phyloP scores from a whole-genome alignment of 2,329 filamentous ascomycete species.

The Ascochyta viciae-villosae region DNA sequence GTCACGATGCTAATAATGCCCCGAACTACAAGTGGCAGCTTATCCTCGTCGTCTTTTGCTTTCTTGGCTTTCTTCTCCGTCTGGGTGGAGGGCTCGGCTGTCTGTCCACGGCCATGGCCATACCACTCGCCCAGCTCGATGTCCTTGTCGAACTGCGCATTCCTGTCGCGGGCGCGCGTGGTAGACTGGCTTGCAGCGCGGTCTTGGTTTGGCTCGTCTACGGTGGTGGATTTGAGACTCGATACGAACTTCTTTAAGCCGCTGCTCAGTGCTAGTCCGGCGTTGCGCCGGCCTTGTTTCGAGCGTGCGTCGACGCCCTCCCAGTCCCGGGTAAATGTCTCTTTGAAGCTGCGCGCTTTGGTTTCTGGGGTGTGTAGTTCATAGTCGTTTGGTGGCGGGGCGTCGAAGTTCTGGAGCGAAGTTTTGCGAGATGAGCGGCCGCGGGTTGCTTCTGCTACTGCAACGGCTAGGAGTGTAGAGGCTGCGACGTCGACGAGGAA shows the following conservation, averaged over 20 bases:
- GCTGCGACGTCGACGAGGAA: constrained; percentile 56
- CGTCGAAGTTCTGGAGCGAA: constrained; percentile 34
- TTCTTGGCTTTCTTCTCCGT: constrained; percentile 38
- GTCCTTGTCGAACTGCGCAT: constrained; percentile 44
- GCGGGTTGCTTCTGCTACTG: constrained; percentile 54
- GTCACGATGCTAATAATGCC: constrained; percentile 50
- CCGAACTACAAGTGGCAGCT: constrained; percentile 49
- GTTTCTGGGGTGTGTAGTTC: constrained; percentile 34
- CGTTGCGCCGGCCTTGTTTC: constrained; percentile 31
- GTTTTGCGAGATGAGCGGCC: constrained; percentile 29
- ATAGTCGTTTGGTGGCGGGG: constrained; percentile 39
- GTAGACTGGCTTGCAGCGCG: constrained; percentile 17
- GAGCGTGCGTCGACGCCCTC: constrained; percentile 24
- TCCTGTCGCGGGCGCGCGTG: not conserved
- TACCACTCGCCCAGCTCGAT: constrained; percentile 50
- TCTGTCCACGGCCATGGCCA: constrained; percentile 21
- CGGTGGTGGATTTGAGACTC: constrained; percentile 27
- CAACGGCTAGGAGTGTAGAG: constrained; percentile 53
- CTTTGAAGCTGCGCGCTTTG: constrained; percentile 39
- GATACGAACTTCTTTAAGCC: constrained; percentile 18
- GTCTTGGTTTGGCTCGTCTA: constrained; percentile 7
- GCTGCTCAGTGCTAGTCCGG: constrained; percentile 22
- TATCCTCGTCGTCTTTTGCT: constrained; percentile 42
- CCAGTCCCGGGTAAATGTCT: constrained; percentile 44
- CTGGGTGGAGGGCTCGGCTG: constrained; percentile 14